Conservation (phyloP, 495 filamentous ascomycete genomes). For the Lepraria neglecta region DNA sequence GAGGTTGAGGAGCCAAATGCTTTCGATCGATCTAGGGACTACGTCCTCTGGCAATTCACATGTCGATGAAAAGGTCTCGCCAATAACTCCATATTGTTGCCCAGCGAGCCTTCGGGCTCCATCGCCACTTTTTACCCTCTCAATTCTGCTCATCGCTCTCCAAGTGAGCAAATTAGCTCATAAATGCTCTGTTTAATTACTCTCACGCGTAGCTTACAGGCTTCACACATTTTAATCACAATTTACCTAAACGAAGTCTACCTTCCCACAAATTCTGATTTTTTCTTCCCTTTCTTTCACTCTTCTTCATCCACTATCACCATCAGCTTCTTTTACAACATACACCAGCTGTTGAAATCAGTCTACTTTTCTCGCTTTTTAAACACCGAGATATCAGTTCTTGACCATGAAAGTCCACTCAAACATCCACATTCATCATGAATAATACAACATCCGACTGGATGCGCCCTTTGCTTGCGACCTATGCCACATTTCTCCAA, state of each 20-base stretch:
- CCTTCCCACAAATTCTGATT: no score
- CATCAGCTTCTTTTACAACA: not conserved
- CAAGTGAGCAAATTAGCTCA: not conserved
- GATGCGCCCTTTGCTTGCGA: no score
- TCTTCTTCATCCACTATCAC: not conserved
- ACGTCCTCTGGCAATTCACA: slow-evolving; percentile 1
- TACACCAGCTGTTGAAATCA: not conserved
- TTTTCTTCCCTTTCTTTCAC: not conserved
- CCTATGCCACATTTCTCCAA: no score
- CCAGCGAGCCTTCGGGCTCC: not conserved
- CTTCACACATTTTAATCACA: not conserved
- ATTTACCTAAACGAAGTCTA: not conserved
- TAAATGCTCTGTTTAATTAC: not conserved
- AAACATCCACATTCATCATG: no score
- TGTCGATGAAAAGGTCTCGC: not conserved
- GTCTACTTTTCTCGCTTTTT: no score
- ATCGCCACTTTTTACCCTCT: not conserved
- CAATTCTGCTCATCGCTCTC: not conserved
- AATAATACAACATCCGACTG: no score
- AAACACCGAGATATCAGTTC: no score
- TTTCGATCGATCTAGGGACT: not conserved
- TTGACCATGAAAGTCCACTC: no score
- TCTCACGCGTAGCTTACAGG: not conserved
- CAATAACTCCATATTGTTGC: not conserved
- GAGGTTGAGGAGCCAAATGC: not conserved